Evolutionary conservation across 352 stramenopile species (phyloP), one percentile per base, ranked within the genome.

Genomic region (Phytophthora meadii): DNA sequence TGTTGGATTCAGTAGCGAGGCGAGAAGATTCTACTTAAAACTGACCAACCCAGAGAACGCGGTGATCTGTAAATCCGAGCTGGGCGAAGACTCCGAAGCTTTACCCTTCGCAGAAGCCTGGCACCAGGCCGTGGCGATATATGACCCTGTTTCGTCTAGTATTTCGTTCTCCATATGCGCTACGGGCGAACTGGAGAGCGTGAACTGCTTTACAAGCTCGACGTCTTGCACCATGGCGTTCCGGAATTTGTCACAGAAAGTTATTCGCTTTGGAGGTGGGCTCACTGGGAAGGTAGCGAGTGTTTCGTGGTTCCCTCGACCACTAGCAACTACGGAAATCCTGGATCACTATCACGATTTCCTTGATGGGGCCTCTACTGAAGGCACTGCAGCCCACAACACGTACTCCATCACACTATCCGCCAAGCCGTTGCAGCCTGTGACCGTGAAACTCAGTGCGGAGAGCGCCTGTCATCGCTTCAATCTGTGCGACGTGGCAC

Each of bases 291-390:
- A 56, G 2, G 22, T 88, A 5, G 68, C 83, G 0, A 81, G 61
- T 51, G 80, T 84, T 5, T 80, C 82, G 6, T 92, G 77, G 80
- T 94, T 90, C 44, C 61, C 79, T 11, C 64, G 58, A 10, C 71
- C 72, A 3, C 59, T 92, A 3, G 66, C 58, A 0, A 50, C 42
- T 4, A 65, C 54, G 1, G 80, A 88, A 49, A 64, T 80, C 0
- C 55, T 91, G 5, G 83, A 94, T 27, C 86, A 94, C 42, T 92
- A 85, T 47, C 79, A 88, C 51, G 81, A 92, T 51, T 88, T 92
- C 61, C 39, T 87, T 10, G 32, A 67, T 4, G 76, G 72, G 0
- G 49, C 68, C 0, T 41, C 32, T 1, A 67, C 65, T 0, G n/a
- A 54, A 36, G 44, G 48, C 10, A 81, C 65, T 1, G 41, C 27